Conservation (phyloP, 768 basidiomycete genomes). For the Suillus luteus region DNA sequence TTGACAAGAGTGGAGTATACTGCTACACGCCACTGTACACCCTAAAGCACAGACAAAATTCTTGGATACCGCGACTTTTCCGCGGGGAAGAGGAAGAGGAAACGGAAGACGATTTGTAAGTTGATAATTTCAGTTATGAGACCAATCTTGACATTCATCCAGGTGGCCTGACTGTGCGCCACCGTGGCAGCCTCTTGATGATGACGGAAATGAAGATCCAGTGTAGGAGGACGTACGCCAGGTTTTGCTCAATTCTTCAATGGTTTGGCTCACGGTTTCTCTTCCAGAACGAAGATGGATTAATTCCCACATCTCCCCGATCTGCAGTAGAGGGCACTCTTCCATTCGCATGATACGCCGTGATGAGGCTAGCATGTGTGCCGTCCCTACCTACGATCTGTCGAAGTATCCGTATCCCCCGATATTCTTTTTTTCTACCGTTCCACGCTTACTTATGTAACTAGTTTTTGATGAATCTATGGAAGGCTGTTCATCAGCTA, state of each 20-base stretch:
- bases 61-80: conserved; percentile 5
- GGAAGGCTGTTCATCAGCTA: too few species aligned
- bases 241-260: neutral
- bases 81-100: conserved; percentile 15
- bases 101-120: conserved; percentile 20
- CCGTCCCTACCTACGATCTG: too few species aligned
- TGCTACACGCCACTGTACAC: conserved; percentile 31
- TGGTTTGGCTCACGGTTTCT: neutral
- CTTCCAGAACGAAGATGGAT: conserved; percentile 2
- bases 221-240: conserved; percentile 6
- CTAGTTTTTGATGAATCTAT: too few species aligned
- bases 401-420: too few species aligned
- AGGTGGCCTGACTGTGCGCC: conserved; percentile 25
- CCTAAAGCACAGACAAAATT: conserved; percentile 19
- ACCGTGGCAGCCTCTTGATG: conserved; percentile 29
- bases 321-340: neutral
- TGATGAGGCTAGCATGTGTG: too few species aligned
- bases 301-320: neutral
- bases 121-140: conserved; percentile 2
- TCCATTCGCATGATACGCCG: neutral
- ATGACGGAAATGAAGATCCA: conserved; percentile 26
- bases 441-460: too few species aligned
- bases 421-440: too few species aligned
- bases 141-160: neutral
- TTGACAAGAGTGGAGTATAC: conserved; percentile 24